These are phyloP conservation scores for Halteria grandinella DNA, from an alignment of 73 alveolate species.

Conservation along the genomic window DNA sequence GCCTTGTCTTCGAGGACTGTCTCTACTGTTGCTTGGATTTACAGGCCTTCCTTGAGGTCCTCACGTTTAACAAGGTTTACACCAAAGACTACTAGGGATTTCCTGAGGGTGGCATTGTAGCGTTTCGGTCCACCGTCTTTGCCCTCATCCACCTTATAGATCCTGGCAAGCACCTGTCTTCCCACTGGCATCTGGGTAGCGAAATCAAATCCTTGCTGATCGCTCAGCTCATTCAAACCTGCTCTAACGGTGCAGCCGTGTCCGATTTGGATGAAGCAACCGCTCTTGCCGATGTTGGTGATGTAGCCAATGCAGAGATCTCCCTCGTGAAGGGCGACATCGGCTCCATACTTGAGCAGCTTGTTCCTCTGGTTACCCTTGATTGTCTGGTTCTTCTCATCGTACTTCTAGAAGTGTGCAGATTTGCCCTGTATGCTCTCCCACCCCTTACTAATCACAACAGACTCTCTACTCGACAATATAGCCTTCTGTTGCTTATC, in stretches of 20 bases:
- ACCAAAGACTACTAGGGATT: slow-evolving; percentile 40
- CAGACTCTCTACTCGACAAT: slow-evolving; percentile 57
- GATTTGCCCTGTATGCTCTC: slow-evolving; percentile 17
- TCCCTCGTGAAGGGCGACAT: slow-evolving; percentile 34
- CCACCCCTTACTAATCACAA: too few species aligned
- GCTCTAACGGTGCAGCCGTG: slow-evolving; percentile 56
- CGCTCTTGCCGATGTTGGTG: slow-evolving; percentile 40
- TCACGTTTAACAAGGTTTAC: slow-evolving; percentile 24
- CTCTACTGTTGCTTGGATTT: slow-evolving; percentile 24
- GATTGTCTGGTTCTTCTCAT: slow-evolving; percentile 21
- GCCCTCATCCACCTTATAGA: slow-evolving; percentile 18
- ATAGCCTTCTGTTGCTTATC: slow-evolving; percentile 37
- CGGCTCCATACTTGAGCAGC: slow-evolving; percentile 13
- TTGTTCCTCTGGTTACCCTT: slow-evolving; percentile 39
- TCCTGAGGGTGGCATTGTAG: slow-evolving; percentile 48
- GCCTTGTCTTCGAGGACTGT: slow-evolving; percentile 36
- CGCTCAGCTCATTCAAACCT: slow-evolving; percentile 50
- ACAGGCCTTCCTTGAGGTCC: slow-evolving; percentile 16
- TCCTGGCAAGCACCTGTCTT: slow-evolving; percentile 25
- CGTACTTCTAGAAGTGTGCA: slow-evolving; percentile 12
- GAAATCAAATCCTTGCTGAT: slow-evolving; percentile 21
- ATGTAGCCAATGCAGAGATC: slow-evolving; percentile 56
- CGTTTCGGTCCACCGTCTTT: background rate
- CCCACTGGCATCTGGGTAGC: slow-evolving; percentile 23
- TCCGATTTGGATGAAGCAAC: slow-evolving; percentile 59